A percentile compares a stretch with the other conserved stretches of the same genome.
phyloP scores from a whole-genome alignment of 225 moss, liverwort and hornwort species.

The Physcomitrellopsis africana region DNA sequence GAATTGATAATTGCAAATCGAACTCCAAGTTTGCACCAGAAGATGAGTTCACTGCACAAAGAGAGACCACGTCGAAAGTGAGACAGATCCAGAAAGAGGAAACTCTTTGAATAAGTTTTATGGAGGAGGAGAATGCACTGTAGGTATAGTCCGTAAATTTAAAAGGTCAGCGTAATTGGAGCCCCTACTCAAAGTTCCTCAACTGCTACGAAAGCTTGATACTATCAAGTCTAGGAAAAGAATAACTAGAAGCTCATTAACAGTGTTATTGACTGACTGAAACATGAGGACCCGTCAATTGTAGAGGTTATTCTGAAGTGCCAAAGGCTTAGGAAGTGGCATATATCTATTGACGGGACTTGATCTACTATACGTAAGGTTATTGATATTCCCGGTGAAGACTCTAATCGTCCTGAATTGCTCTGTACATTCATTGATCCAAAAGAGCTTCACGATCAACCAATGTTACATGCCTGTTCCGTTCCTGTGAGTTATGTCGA shows the following conservation, averaged over 20 bases:
- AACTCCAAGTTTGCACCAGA: too few species aligned
- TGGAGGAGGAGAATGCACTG: too few species aligned
- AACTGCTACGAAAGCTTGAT: slow-evolving; percentile 1
- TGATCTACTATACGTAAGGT: too few species aligned
- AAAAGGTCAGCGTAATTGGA: slow-evolving; percentile 1
- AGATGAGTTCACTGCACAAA: too few species aligned
- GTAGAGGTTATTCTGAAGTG: not conserved
- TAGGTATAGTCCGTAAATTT: not conserved
- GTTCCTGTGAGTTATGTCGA: slow-evolving; percentile 76
- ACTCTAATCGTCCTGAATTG: too few species aligned
- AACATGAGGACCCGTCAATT: not conserved
- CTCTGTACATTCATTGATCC: not conserved
- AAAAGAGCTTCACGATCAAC: slow-evolving; percentile 19
- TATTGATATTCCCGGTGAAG: too few species aligned
- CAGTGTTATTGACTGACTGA: not conserved
- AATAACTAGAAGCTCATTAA: not conserved
- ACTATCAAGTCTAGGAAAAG: slow-evolving; percentile 6
- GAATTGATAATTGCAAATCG: not conserved
- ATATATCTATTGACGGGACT: too few species aligned
- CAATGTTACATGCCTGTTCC: slow-evolving; percentile 49
- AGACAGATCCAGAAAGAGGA: too few species aligned
- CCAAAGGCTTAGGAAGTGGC: not conserved
- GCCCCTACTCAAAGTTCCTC: slow-evolving; percentile 10
- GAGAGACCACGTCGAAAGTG: too few species aligned
- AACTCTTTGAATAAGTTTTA: too few species aligned